Percentiles rank a stretch among this genome's conserved stretches.
Conservation (phyloP, 2,329 filamentous ascomycete species). For the Botrytis pseudocinerea region DNA sequence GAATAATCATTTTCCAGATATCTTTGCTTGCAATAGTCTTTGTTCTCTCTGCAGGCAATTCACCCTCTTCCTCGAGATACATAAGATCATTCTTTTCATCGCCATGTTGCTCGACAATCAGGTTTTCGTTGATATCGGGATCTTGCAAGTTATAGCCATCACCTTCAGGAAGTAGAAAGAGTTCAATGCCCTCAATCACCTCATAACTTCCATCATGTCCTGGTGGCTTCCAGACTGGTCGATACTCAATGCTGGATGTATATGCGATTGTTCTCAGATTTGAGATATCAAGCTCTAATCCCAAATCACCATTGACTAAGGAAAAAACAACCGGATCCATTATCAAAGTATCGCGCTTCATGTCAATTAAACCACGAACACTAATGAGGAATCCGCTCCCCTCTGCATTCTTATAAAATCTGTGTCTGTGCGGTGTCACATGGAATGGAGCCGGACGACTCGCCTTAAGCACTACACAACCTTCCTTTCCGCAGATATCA, state of each 20-base stretch:
- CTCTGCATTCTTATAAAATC: not conserved
- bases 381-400: not conserved
- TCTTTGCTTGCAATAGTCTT: not conserved
- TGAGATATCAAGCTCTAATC: not conserved
- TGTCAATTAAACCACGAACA: not conserved
- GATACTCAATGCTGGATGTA: not conserved
- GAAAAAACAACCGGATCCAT: not conserved
- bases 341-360: not conserved
- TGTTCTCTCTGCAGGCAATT: not conserved
- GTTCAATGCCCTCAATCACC: not conserved
- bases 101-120: not conserved
- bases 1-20: not conserved
- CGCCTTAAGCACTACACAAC: not conserved
- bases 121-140: not conserved
- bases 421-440: not conserved
- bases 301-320: not conserved
- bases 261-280: not conserved
- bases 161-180: not conserved
- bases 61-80: rapidly evolving
- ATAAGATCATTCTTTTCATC: not conserved
- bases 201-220: not conserved
- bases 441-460: rapidly evolving
- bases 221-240: not conserved
- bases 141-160: not conserved
- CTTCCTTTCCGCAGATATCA: not conserved